Percentiles rank a stretch among this genome's conserved stretches.
Conservation (phyloP, 192 early-diverging fungal species). For the Coemansia sp. region DNA sequence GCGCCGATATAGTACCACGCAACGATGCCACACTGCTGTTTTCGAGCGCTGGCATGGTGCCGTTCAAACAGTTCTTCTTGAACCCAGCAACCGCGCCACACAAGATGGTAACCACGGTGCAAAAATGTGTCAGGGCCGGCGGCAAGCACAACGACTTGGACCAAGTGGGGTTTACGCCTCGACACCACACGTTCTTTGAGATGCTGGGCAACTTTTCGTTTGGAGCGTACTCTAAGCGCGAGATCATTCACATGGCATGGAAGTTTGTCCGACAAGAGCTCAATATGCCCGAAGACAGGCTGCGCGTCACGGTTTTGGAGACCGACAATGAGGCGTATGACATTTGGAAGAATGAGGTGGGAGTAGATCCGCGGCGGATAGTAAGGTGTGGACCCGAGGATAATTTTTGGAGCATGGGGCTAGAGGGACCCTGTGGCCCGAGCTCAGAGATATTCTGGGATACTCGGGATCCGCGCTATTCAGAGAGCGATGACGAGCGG, state of each 20-base stretch:
- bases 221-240: conserved; percentile 96
- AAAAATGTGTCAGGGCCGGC: conserved; percentile 98
- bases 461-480: conserved; percentile 86
- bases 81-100: conserved; percentile 85
- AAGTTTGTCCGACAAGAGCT: conserved; percentile 86
- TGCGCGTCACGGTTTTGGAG: conserved; percentile 95
- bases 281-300: conserved; percentile 73
- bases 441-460: conserved; percentile 98
- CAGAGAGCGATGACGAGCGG: conserved; percentile 85
- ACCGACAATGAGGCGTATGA: conserved; percentile 77
- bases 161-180: conserved; percentile 93
- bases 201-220: conserved; percentile 99
- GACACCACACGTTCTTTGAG: conserved; percentile 99
- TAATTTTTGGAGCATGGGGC: conserved; percentile 99
- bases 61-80: conserved; percentile 95
- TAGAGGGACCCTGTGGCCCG: conserved; percentile 94
- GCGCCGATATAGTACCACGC: conserved; percentile 88
- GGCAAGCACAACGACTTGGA: conserved; percentile 99
- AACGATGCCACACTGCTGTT: conserved; percentile 96
- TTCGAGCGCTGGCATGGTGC: conserved; percentile 96
- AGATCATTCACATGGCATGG: conserved; percentile 90
- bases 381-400: conserved; percentile 86
- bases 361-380: conserved; percentile 78
- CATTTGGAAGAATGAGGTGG: conserved; percentile 83
- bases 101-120: conserved; percentile 86